A percentile compares a stretch with the other conserved stretches of the same genome.
Evolutionary conservation across 768 basidiomycete species (phyloP).

Genomic region (Galerina sulciceps): DNA sequence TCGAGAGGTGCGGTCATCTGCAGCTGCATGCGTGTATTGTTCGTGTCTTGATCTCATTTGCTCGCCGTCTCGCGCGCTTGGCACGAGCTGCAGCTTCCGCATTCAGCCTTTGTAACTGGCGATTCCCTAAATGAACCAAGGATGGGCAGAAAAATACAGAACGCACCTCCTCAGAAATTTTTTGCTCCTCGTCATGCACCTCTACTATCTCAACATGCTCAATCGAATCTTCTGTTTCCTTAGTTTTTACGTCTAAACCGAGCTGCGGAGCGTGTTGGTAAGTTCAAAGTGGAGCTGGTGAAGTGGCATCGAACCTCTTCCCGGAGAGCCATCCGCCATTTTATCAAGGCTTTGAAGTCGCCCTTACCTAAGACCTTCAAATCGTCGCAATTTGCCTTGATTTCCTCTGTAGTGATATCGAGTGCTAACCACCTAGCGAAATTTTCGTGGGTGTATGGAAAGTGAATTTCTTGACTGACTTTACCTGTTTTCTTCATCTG

Average conservation of each 20-base stretch:
- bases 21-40: conserved; percentile 95
- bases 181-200: conserved; percentile 84
- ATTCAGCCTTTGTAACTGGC: conserved; percentile 83
- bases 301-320: conserved; percentile 69
- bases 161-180: conserved; percentile 85
- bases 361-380: conserved; percentile 97
- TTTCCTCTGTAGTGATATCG: conserved; percentile 75
- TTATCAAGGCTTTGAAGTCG: conserved; percentile 92
- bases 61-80: conserved; percentile 81
- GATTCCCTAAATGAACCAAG: not conserved
- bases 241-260: conserved; percentile 82
- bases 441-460: not conserved
- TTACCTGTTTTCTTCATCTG: conserved; percentile 86
- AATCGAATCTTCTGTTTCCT: conserved; percentile 72
- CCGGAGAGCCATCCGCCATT: conserved; percentile 87
- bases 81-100: conserved; percentile 71
- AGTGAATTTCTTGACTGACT: conserved; percentile 15
- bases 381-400: conserved; percentile 86
- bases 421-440: conserved; percentile 70
- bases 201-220: conserved; percentile 72
- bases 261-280: conserved; percentile 47
- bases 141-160: not conserved
- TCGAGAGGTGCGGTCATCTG: conserved; percentile 98
- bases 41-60: conserved; percentile 86
- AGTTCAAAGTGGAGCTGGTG: not conserved